Evolutionary conservation across 116 monocot species (phyloP).

Genomic region (Thalassia testudinum): DNA sequence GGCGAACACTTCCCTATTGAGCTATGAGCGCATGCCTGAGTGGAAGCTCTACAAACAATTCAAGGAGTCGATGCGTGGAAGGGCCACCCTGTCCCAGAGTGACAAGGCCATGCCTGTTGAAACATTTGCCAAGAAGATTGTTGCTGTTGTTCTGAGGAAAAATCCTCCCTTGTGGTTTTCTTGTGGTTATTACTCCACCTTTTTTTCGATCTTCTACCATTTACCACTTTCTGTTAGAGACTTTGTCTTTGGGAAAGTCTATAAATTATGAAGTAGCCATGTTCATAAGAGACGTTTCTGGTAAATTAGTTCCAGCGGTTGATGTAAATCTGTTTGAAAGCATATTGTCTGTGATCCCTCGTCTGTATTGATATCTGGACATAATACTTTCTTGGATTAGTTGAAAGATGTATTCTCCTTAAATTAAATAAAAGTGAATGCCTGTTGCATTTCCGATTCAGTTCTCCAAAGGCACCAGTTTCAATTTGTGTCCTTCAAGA

Average conservation of each 20-base stretch:
- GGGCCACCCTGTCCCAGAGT: constrained; percentile 45
- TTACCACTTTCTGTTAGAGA: constrained; percentile 58
- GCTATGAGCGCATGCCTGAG: constrained; percentile 54
- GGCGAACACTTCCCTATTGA: constrained; percentile 34
- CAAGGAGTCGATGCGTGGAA: constrained; percentile 26
- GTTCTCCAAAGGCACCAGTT: no score
- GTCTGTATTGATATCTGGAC: no score
- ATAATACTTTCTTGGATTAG: no score
- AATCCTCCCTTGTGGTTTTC: constrained; percentile 81
- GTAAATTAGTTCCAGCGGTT: neutral
- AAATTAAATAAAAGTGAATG: no score
- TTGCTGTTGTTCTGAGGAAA: constrained; percentile 37
- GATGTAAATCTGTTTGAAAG: no score
- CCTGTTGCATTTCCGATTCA: no score
- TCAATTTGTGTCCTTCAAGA: no score
- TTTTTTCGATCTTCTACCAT: constrained; percentile 45
- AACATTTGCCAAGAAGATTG: constrained; percentile 64
- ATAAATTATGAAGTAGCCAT: constrained; percentile 20
- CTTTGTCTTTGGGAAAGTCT: constrained; percentile 17
- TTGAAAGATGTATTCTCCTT: no score
- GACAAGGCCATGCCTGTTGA: constrained; percentile 49
- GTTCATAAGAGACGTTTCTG: neutral
- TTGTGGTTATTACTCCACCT: constrained; percentile 48
- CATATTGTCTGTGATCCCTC: no score
- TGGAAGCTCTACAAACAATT: constrained; percentile 76